A percentile compares a stretch with the other conserved stretches of the same genome.
Conservation (phyloP, 1,139 yeast species). For the Torulaspora globosa region DNA sequence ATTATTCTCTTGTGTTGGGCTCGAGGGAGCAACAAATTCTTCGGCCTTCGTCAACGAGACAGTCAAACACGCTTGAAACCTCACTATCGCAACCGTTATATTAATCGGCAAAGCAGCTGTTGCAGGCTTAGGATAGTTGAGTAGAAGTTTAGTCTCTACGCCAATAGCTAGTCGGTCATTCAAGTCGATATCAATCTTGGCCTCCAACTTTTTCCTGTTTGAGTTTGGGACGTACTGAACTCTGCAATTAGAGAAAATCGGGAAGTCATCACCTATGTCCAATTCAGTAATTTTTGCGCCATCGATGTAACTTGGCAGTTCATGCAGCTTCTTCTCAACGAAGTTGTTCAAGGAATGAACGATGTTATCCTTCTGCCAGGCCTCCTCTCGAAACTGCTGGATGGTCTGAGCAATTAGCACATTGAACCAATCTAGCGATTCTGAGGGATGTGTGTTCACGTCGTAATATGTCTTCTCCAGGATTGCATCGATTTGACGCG, state of each 20-base stretch:
- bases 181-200: constrained; percentile 88
- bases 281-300: constrained; percentile 76
- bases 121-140: constrained; percentile 80
- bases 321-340: constrained; percentile 36
- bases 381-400: constrained; percentile 81
- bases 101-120: constrained; percentile 85
- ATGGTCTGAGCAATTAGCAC: constrained; percentile 89
- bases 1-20: constrained; percentile 26
- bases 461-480: constrained; percentile 90
- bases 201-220: constrained; percentile 56
- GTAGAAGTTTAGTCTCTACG: constrained; percentile 71
- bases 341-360: constrained; percentile 67
- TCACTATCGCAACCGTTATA: constrained; percentile 77
- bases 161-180: constrained; percentile 89
- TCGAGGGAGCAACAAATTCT: constrained; percentile 49
- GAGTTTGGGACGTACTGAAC: constrained; percentile 52
- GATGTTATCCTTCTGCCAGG: constrained; percentile 76
- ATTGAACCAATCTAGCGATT: constrained; percentile 94
- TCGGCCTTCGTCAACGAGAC: constrained; percentile 50
- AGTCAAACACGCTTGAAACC: constrained; percentile 89
- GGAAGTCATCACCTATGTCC: constrained; percentile 92
- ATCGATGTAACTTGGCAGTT: constrained; percentile 76
- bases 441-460: constrained; percentile 81
- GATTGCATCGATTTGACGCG: constrained; percentile 44
- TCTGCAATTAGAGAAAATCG: constrained; percentile 90